Percentiles rank a stretch among this genome's conserved stretches.
These are phyloP conservation scores for Picochlorum sp. DNA, from an alignment of 139 green algal species.

Conservation along the genomic window DNA sequence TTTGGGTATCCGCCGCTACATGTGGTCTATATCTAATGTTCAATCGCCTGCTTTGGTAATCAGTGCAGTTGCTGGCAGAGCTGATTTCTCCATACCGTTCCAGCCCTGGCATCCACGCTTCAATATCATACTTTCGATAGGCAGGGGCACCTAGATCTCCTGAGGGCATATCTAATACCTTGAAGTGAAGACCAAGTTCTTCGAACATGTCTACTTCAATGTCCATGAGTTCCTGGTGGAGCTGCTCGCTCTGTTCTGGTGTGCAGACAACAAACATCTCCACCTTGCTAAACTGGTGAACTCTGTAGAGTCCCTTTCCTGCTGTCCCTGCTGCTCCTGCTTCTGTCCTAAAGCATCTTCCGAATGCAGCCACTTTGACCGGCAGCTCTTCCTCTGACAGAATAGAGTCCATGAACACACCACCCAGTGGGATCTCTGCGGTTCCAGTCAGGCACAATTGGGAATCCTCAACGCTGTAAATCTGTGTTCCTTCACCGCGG, in stretches of 20 bases:
- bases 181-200: slow-evolving; percentile 95
- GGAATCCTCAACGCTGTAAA: slow-evolving; percentile 77
- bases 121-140: slow-evolving; percentile 95
- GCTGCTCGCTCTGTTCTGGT: slow-evolving; percentile 74
- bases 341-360: slow-evolving; percentile 96
- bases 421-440: slow-evolving; percentile 89
- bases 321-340: slow-evolving; percentile 77
- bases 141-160: slow-evolving; percentile 91
- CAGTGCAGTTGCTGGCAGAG: slow-evolving; percentile 96
- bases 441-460: slow-evolving; percentile 91
- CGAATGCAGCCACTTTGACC: slow-evolving; percentile 83
- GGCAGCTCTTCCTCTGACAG: slow-evolving; percentile 76
- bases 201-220: slow-evolving; percentile 81
- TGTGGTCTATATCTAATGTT: slow-evolving; percentile 58
- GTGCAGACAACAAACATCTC: slow-evolving; percentile 96
- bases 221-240: slow-evolving; percentile 77
- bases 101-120: slow-evolving; percentile 98
- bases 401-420: slow-evolving; percentile 83
- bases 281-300: slow-evolving; percentile 99
- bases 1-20: slow-evolving; percentile 3
- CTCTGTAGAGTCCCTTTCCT: slow-evolving; percentile 85
- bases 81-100: slow-evolving; percentile 90
- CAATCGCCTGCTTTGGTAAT: slow-evolving; percentile 92
- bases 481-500: slow-evolving; percentile 83
- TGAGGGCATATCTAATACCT: slow-evolving; percentile 93